Percentiles rank a stretch among this genome's conserved stretches.
Conservation (phyloP, 371 early-diverging fungal species). For the Mucor lusitanicus region DNA sequence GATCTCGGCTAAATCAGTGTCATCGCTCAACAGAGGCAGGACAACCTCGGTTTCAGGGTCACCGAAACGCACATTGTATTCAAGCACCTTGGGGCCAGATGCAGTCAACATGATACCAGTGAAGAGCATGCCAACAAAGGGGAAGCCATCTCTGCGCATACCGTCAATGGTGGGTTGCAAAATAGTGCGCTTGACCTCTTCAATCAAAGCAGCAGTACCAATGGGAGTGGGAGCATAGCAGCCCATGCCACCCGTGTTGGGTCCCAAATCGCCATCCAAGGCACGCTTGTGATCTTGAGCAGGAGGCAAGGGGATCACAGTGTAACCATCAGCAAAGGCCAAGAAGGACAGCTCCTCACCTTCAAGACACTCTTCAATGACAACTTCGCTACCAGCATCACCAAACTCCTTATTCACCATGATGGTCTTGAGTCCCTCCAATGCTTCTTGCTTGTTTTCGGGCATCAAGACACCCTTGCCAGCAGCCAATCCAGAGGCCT, state of each 20-base stretch:
- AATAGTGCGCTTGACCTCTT: constrained; percentile 74
- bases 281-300: constrained; percentile 98
- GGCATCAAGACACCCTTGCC: constrained; percentile 98
- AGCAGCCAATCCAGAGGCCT: constrained; percentile 95
- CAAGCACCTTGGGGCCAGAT: constrained; percentile 90
- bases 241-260: constrained; percentile 99
- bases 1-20: constrained; percentile 86
- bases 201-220: constrained; percentile 75
- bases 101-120: constrained; percentile 95
- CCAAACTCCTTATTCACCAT: constrained; percentile 93
- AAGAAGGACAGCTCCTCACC: constrained; percentile 93
- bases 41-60: constrained; percentile 98
- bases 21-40: constrained; percentile 84
- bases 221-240: constrained; percentile 96
- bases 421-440: constrained; percentile 80
- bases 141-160: constrained; percentile 92
- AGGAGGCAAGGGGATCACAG: constrained; percentile 83
- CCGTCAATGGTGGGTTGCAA: constrained; percentile 93
- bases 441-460: constrained; percentile 81
- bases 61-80: constrained; percentile 97
- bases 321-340: constrained; percentile 96
- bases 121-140: constrained; percentile 97
- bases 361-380: constrained; percentile 92
- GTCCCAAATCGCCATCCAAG: constrained; percentile 90
- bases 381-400: constrained; percentile 88